Conservation (phyloP, 495 filamentous ascomycete genomes). For the Penicillium antarcticum region DNA sequence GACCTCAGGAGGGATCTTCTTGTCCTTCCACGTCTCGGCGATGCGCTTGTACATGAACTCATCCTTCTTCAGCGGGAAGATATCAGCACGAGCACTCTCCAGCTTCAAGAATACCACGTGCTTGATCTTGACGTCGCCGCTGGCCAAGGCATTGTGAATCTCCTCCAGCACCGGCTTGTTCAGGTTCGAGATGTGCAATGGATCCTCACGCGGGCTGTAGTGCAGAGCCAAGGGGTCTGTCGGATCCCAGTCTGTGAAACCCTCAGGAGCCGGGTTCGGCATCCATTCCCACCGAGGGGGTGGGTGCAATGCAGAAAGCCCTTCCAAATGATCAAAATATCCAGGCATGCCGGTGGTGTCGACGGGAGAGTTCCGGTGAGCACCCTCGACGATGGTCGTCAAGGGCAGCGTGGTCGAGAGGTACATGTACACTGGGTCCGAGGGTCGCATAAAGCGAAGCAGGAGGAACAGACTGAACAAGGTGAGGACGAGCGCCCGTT, state of each 20-base stretch:
- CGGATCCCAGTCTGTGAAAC: conserved; percentile 35
- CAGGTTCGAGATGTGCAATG: conserved; percentile 46
- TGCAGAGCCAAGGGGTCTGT: conserved; percentile 18
- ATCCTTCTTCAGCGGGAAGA: conserved; percentile 47
- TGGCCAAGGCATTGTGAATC: conserved; percentile 27
- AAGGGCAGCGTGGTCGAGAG: conserved; percentile 30
- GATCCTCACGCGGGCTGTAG: conserved; percentile 38
- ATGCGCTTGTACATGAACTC: conserved; percentile 39
- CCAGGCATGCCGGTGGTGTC: conserved; percentile 20
- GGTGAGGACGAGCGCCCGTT: conserved; percentile 18
- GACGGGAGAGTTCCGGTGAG: conserved; percentile 21
- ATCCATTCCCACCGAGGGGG: conserved; percentile 30
- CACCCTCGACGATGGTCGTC: conserved; percentile 22
- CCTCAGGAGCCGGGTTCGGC: conserved; percentile 19
- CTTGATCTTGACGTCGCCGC: conserved; percentile 42
- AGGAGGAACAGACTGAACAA: conserved; percentile 14
- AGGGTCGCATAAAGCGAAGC: conserved; percentile 28
- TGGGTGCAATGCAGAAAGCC: conserved; percentile 17
- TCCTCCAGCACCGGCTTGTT: conserved; percentile 35
- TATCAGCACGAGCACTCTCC: conserved; percentile 47
- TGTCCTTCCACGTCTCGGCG: conserved; percentile 27
- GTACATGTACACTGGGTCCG: conserved; percentile 29
- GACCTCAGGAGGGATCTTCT: conserved; percentile 25
- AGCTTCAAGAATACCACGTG: conserved; percentile 46
- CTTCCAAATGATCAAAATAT: conserved; percentile 22